A percentile compares a stretch with the other conserved stretches of the same genome.
These are phyloP conservation scores for Xylaria nigripes DNA, from an alignment of 495 filamentous ascomycete genomes.

Conservation along the genomic window DNA sequence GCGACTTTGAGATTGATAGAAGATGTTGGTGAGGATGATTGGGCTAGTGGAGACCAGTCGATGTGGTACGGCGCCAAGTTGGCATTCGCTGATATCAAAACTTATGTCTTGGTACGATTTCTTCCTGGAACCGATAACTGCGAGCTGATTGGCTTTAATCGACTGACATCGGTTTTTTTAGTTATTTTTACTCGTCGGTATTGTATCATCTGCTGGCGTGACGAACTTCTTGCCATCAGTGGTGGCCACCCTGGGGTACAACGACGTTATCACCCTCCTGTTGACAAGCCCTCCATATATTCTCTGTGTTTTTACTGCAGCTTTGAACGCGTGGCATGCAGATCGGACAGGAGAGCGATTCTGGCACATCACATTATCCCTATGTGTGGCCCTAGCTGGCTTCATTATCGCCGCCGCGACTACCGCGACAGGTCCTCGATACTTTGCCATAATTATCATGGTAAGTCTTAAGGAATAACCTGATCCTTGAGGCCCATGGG, in stretches of 20 bases:
- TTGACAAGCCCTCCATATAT: slow-evolving; percentile 72
- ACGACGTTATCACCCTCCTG: slow-evolving; percentile 54
- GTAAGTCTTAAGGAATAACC: slow-evolving; percentile 16
- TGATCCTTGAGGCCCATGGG: background rate
- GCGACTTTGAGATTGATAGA: slow-evolving; percentile 65
- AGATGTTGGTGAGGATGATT: slow-evolving; percentile 74
- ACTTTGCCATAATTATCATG: slow-evolving; percentile 83
- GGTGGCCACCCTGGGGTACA: slow-evolving; percentile 57
- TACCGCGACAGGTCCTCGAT: slow-evolving; percentile 54
- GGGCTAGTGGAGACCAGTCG: slow-evolving; percentile 53
- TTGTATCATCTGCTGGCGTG: slow-evolving; percentile 55
- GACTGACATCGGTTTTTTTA: slow-evolving; percentile 14
- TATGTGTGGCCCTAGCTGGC: slow-evolving; percentile 59
- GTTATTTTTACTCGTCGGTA: slow-evolving; percentile 61
- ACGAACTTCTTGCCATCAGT: slow-evolving; percentile 92
- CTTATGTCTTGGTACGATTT: slow-evolving; percentile 55
- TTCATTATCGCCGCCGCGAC: slow-evolving; percentile 73
- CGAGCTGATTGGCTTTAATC: slow-evolving; percentile 9
- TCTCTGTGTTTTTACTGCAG: slow-evolving; percentile 60
- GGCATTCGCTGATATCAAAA: slow-evolving; percentile 65
- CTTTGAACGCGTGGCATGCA: slow-evolving; percentile 68
- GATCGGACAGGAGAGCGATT: slow-evolving; percentile 74
- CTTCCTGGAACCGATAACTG: background rate
- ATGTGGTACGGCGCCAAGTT: slow-evolving; percentile 60
- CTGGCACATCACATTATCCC: slow-evolving; percentile 62